phyloP scores from a whole-genome alignment of 2,329 filamentous ascomycete genomes.

The Geosmithia morbida region DNA sequence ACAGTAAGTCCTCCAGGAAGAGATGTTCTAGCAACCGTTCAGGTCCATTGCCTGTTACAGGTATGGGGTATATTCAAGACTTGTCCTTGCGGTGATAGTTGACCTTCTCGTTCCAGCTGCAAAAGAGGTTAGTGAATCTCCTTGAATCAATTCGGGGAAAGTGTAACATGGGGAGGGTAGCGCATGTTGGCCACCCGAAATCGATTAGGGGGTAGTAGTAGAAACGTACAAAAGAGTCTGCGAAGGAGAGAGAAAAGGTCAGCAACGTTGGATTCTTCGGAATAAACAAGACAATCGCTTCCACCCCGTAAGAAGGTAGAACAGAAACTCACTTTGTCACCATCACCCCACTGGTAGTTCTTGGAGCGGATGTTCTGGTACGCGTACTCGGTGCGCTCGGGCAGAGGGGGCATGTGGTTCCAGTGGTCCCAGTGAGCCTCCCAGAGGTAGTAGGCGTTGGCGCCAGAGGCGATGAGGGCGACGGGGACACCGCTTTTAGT shows the following conservation, averaged over 20 bases:
- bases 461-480: conserved; percentile 50
- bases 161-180: not conserved
- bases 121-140: not conserved
- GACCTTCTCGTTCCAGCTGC: conserved; percentile 83
- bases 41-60: not conserved
- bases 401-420: conserved; percentile 68
- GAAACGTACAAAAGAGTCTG: conserved; percentile 15
- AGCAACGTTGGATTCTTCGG: not conserved
- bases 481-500: conserved; percentile 63
- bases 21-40: not conserved
- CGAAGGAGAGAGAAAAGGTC: not conserved
- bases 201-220: not conserved
- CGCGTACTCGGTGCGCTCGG: conserved; percentile 85
- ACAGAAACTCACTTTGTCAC: conserved; percentile 61
- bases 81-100: conserved; percentile 97
- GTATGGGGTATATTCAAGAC: conserved; percentile 12
- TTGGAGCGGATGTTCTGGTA: conserved; percentile 97
- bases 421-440: conserved; percentile 96
- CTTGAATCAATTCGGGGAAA: not conserved
- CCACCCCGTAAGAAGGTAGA: not conserved
- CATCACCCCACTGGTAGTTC: conserved; percentile 91
- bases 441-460: conserved; percentile 88
- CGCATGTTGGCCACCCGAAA: not conserved
- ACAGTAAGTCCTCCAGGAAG: not conserved
- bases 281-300: not conserved